Conservation (phyloP, 805 yeast genomes). For the Candida wancherniae region DNA sequence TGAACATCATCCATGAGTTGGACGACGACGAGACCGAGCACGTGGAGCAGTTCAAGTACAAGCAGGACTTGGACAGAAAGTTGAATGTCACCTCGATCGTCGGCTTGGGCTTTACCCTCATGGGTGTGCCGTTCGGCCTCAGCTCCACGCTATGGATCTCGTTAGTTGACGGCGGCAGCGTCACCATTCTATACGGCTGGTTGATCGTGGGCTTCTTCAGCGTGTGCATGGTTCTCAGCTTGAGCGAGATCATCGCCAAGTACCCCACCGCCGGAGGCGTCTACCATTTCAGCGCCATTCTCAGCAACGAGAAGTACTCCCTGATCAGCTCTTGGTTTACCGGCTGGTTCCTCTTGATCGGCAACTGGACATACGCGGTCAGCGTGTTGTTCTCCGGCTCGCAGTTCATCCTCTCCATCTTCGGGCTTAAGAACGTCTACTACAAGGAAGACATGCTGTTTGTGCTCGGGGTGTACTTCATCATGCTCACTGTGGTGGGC, state of each 20-base stretch:
- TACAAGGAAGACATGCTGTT: conserved; percentile 53
- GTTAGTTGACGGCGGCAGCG: conserved; percentile 70
- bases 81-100: conserved; percentile 65
- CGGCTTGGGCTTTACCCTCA: conserved; percentile 73
- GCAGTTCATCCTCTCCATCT: conserved; percentile 62
- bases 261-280: conserved; percentile 75
- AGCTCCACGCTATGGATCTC: conserved; percentile 71
- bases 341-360: conserved; percentile 70
- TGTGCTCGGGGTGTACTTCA: conserved; percentile 53
- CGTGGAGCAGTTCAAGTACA: conserved; percentile 69
- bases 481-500: conserved; percentile 55
- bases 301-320: conserved; percentile 57
- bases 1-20: conserved; percentile 14
- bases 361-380: conserved; percentile 74
- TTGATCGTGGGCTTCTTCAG: conserved; percentile 59
- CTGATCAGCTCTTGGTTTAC: conserved; percentile 66
- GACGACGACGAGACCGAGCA: conserved; percentile 49
- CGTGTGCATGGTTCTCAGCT: conserved; percentile 59
- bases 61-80: conserved; percentile 65
- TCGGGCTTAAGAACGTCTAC: conserved; percentile 56
- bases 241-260: conserved; percentile 73
- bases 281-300: conserved; percentile 70
- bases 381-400: conserved; percentile 74
- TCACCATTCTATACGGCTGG: conserved; percentile 75
- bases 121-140: conserved; percentile 80